These are phyloP conservation scores for Paramyrothecium roridum DNA, from an alignment of 2,329 filamentous ascomycete species.

Conservation along the genomic window DNA sequence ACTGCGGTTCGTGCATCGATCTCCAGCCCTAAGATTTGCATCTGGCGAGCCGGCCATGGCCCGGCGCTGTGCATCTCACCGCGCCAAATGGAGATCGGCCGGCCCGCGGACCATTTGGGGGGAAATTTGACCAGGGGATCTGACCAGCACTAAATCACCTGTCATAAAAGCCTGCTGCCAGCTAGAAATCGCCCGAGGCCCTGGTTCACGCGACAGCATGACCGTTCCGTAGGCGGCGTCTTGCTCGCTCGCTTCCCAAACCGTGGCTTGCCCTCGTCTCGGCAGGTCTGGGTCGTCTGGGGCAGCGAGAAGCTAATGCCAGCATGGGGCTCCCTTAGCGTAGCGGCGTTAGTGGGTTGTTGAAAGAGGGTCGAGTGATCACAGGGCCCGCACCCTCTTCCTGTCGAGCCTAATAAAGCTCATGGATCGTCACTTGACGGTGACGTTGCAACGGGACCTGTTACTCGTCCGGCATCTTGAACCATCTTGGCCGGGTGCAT, in stretches of 20 bases:
- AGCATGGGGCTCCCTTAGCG: neutral
- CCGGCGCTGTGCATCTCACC: neutral
- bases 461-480: neutral
- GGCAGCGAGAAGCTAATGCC: neutral
- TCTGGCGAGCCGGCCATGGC: too few species aligned
- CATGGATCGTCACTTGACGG: neutral
- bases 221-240: neutral
- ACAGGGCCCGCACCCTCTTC: neutral
- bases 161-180: too few species aligned
- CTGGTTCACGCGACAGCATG: neutral
- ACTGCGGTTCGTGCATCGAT: too few species aligned
- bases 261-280: neutral
- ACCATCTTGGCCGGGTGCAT: neutral
- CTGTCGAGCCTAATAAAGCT: neutral
- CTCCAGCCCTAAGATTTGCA: too few species aligned
- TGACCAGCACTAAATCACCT: neutral
- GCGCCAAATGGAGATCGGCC: neutral
- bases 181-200: too few species aligned
- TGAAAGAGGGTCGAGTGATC: neutral
- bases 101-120: neutral
- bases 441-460: neutral
- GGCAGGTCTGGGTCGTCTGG: neutral
- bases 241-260: neutral
- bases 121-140: neutral
- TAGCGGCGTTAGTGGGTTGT: neutral